Evolutionary conservation across 2,329 filamentous ascomycete genomes (phyloP), one percentile per base, ranked within the genome.

Genomic region (Beauveria scarabaeidicola): DNA sequence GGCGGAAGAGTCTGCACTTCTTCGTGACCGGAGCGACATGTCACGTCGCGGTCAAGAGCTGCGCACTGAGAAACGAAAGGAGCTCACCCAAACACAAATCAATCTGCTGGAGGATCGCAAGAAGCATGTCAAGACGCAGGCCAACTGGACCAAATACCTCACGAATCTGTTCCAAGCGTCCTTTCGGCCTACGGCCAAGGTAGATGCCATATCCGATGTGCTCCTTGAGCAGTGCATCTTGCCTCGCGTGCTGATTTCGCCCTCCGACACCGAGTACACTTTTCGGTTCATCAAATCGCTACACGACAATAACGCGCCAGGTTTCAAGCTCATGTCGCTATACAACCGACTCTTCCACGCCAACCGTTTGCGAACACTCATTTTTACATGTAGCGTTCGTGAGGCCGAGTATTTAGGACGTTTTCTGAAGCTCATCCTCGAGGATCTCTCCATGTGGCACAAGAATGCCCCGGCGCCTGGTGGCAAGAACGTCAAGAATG

Each of bases 401-500:
- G 95, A 99, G 73, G 90, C 91, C 0, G 90, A 96, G 70, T 91
- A 96, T 65, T 77, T 99, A n/a, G 94, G 91, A 13, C 89, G 90
- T 25, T 97, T 99, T 72, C 75, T 99, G 58, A 90, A 88, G 68
- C 86, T 93, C 62, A 78, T 94, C 2, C 76, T 99, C 11, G 83
- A 86, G 61, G 91, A 97, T 64, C 79, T 99, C 19, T 82, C 86
- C 8, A 78, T 80, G 55, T 99, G 95, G 94, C 94, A 97, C 72
- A 82, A 83, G 25, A 87, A 91, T 69, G 87, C 88, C 67, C 73
- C 78, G 6, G 59, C 67, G 1, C 96, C 65, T 0, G 67, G 65
- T 17, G 69, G 73, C 46, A 73, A 69, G 52, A 72, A 72, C 17
- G 62, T 63, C 48, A 72, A 63, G 55, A 77, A 74, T 44, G 74